Percentiles rank a stretch among this genome's conserved stretches.
These are phyloP conservation scores for Fusarium chaquense DNA, from an alignment of 2,329 filamentous ascomycete genomes.

Conservation along the genomic window DNA sequence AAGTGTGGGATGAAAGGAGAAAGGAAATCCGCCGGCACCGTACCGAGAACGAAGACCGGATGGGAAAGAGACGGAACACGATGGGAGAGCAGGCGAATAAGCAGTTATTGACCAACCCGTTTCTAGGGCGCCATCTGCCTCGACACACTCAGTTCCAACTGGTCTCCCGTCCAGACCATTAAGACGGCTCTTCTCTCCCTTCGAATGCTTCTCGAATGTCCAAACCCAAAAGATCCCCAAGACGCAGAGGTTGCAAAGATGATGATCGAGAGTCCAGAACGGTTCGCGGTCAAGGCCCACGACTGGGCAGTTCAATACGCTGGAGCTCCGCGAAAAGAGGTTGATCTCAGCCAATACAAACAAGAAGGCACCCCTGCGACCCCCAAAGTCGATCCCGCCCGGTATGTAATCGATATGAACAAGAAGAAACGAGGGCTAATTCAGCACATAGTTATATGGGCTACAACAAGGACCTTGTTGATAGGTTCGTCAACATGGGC, in stretches of 20 bases:
- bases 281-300: conserved; percentile 84
- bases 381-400: conserved; percentile 34
- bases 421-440: neutral
- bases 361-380: conserved; percentile 61
- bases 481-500: conserved; percentile 90
- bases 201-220: conserved; percentile 90
- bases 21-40: neutral
- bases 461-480: conserved; percentile 85
- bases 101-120: conserved; percentile 27
- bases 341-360: conserved; percentile 58
- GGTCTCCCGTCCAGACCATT: conserved; percentile 96
- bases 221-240: conserved; percentile 96
- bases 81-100: neutral
- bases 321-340: conserved; percentile 70
- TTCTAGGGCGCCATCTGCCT: conserved; percentile 94
- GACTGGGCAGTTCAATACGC: conserved; percentile 92
- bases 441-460: conserved; percentile 77
- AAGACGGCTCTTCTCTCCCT: conserved; percentile 94
- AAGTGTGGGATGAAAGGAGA: conserved; percentile 52
- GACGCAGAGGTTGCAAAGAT: conserved; percentile 95
- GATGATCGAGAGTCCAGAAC: conserved; percentile 81
- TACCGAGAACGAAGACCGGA: neutral
- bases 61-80: neutral
- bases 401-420: conserved; percentile 45
- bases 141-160: conserved; percentile 88